Percentiles rank a stretch among this genome's conserved stretches.
These are phyloP conservation scores for Keithomyces neogunnii DNA, from an alignment of 2,329 filamentous ascomycete genomes.

Conservation along the genomic window DNA sequence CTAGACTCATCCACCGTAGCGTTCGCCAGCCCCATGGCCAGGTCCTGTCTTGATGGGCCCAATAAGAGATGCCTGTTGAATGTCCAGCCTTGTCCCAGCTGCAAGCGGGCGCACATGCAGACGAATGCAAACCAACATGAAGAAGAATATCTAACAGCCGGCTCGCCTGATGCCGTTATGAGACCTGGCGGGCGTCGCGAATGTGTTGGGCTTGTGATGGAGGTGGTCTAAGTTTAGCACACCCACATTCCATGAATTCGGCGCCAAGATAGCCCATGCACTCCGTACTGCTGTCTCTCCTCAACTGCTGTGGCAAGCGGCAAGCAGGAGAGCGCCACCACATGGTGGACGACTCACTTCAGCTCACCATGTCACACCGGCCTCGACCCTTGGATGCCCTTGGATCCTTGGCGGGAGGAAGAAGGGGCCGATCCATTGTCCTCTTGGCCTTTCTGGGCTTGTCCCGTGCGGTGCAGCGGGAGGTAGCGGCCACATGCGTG, in stretches of 20 bases:
- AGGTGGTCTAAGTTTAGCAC: neutral
- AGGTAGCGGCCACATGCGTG: neutral
- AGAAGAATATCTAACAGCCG: neutral
- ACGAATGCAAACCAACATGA: no score
- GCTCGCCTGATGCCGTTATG: neutral
- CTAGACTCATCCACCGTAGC: neutral
- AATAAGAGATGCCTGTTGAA: neutral
- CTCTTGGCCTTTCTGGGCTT: neutral
- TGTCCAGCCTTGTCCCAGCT: neutral
- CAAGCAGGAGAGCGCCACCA: neutral
- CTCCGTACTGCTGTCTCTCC: neutral
- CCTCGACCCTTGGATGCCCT: neutral
- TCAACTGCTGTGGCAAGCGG: neutral
- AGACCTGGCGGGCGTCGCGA: neutral
- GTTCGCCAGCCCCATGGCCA: no score
- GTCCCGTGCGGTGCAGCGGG: neutral
- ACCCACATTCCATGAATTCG: neutral
- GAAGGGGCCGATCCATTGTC: neutral
- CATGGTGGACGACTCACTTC: conserved; percentile 2
- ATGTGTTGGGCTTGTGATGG: neutral
- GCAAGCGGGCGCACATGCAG: neutral
- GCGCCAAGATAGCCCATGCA: neutral
- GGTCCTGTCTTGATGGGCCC: no score
- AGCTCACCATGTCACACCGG: conserved; percentile 3
- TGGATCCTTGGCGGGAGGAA: neutral